Base-by-base conservation (phyloP, 148 eudicot species). In the Cornus florida region DNA sequence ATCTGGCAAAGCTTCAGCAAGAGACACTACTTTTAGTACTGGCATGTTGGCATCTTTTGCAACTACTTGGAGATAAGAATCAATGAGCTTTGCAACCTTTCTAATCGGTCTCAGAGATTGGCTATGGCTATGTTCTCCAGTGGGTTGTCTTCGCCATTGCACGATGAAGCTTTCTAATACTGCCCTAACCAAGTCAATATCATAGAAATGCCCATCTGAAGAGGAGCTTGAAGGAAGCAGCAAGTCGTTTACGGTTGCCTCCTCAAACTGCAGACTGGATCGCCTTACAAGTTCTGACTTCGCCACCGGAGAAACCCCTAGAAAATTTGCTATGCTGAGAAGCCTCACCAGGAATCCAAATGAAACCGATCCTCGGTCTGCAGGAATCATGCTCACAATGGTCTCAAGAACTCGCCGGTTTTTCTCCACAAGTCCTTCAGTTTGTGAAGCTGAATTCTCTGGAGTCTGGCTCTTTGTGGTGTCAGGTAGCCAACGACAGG, bases 281-380 rank as follows among this genome's bases (percentile, higher is more conserved):
- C 80, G 72, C 80, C 90, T 86, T 33, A 84, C 48, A n/a, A 91
- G 89, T 70, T 91, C 89, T 17, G 88, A 75, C 79, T 82, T 87
- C 17, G 88, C 86, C 19, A 67, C 87, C 4, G 81, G 82, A 31
- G 89, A 82, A 2, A 66, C 83, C 43, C 79, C 88, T 0, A 91
- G 68, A 70, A 72, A 39, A 67, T 81, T 82, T 10, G 84, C 78
- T 23, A 83, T 41, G 35, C 80, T 78, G 7, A 89, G 82, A 53
- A 91, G 89, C 73, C 88, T 84, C 24, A 91, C 74, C 83, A 90
- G 69, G 86, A 90, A 90, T 56, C 86, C 87, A 33, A 84, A 53
- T 3, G 91, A 90, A 57, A 90, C 93, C 3, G 90, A 86, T 59
- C 82, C 88, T 82, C 66, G 71, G 3, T 88, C 88, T 53, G 64